Evolutionary conservation across 176 grass and related monocot genomes (phyloP).

Genomic region (Calamus simplicifolius): DNA sequence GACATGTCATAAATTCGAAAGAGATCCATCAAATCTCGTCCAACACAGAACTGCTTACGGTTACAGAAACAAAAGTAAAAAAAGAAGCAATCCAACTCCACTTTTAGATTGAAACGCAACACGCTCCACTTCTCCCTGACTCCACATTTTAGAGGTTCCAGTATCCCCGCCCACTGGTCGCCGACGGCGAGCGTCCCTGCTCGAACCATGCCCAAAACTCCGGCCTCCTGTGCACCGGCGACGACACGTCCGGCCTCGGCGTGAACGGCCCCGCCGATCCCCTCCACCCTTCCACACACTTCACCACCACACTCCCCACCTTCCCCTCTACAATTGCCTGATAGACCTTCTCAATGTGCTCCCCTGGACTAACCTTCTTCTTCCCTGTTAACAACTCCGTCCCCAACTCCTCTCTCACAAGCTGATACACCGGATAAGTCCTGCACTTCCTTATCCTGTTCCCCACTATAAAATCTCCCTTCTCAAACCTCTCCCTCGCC

Average conservation of each 20-base stretch:
- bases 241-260: slow-evolving; percentile 3
- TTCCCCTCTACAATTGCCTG: slow-evolving; percentile 15
- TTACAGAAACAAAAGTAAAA: too few species aligned
- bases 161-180: too few species aligned
- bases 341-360: slow-evolving; percentile 25
- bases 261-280: slow-evolving; percentile 15
- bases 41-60: too few species aligned
- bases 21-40: too few species aligned
- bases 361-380: slow-evolving; percentile 19
- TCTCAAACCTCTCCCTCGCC: slow-evolving; percentile 7
- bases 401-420: slow-evolving; percentile 18
- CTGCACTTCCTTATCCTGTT: slow-evolving; percentile 14
- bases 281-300: slow-evolving; percentile 11
- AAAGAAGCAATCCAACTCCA: too few species aligned
- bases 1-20: too few species aligned
- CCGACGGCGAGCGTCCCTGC: too few species aligned
- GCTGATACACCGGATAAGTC: slow-evolving; percentile 18
- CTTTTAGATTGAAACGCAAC: too few species aligned
- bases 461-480: background rate
- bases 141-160: too few species aligned
- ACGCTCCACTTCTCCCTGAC: too few species aligned
- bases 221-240: slow-evolving; percentile 1
- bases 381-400: slow-evolving; percentile 18
- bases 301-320: slow-evolving; percentile 9
- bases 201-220: background rate